Percentiles rank a stretch among this genome's conserved stretches.
These are phyloP conservation scores for Globisporangium carolinianum DNA, from an alignment of 352 stramenopile genomes.

Conservation along the genomic window DNA sequence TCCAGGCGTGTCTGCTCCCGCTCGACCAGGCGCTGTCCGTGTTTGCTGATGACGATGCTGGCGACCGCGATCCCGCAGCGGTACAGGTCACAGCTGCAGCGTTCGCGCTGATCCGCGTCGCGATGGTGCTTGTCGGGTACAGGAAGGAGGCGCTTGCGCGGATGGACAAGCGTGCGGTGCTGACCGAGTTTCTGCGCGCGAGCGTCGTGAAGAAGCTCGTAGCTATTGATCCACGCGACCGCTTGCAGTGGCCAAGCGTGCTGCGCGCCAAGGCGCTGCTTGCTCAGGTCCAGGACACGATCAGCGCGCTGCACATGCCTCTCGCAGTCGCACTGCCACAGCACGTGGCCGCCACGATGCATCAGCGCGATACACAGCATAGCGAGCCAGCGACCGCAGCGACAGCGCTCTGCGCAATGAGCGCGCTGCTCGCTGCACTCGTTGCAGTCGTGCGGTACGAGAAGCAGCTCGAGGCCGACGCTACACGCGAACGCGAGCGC, in stretches of 20 bases:
- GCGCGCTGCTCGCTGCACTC: constrained; percentile 19
- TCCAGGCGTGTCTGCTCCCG: not conserved
- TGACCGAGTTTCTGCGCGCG: constrained; percentile 10
- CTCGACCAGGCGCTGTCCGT: constrained; percentile 1
- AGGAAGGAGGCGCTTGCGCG: constrained; percentile 9
- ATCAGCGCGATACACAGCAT: no score
- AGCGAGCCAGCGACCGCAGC: not conserved
- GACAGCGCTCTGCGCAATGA: constrained; percentile 12
- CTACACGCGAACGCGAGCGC: constrained; percentile 16
- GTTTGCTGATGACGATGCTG: constrained; percentile 8
- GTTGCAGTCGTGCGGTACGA: constrained; percentile 42
- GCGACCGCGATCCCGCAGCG: no score
- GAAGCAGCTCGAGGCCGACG: constrained; percentile 35
- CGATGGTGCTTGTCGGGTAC: constrained; percentile 8
- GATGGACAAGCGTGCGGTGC: constrained; percentile 7
- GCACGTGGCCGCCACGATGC: not conserved
- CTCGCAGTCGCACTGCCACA: not conserved
- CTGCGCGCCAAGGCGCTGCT: constrained; percentile 2
- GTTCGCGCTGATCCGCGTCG: constrained; percentile 6
- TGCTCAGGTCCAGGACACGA: constrained; percentile 5
- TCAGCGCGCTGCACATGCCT: not conserved
- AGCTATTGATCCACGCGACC: constrained; percentile 5
- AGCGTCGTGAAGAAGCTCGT: constrained; percentile 7
- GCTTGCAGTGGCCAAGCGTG: constrained; percentile 6
- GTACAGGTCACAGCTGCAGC: not conserved